Base-by-base conservation (phyloP, 75 land plant species). In the Sequoiadendron giganteum region DNA sequence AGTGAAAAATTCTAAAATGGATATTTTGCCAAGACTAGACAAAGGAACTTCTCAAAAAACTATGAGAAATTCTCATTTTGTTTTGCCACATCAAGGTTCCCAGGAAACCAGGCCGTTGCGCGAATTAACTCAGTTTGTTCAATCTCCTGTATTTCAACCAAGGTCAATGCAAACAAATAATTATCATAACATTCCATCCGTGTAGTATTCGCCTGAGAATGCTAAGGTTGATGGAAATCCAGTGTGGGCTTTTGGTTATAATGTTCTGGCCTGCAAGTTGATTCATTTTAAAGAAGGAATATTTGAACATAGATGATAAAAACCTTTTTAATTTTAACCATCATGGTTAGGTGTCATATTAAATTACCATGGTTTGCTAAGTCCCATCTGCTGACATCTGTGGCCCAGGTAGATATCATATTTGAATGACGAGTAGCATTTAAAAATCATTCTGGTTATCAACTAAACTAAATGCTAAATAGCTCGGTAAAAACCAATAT, bases 141-240 rank as follows among this genome's bases (percentile, higher is more conserved):
- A 93, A 86, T 92, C 92, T 85, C 96, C 95, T 28, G 92, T 93
- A 45, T 95, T 94, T 86, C 85, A 68, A 36, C 92, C 95, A 30
- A 88, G 88, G 58, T 79, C 83, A 42, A 42, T 79, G 40, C 83
- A 79, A 40, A 42, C 40, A 40, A 39, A 39, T 19, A 38, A 4
- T 79, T 42, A 28, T 14, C 30, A 10, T 79, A 79, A 79, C 43
- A 45, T 40, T 79, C 48, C n/a, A 79, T 42, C 42, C 21, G 19
- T 42, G 45, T 79, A 79, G 47, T 40, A 1, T 38, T 42, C 5
- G 10, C 83, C 25, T 40, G 18, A 25, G 45, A 42, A 21, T 42
- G 83, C 48, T 79, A 21, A 79, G 18, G 48, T 10, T 40, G 79
- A 34, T 40, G 36, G 79, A 40, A 42, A 42, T 79, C 15, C 83